phyloP scores from a whole-genome alignment of 192 early-diverging fungal genomes.

The Backusella circina region DNA sequence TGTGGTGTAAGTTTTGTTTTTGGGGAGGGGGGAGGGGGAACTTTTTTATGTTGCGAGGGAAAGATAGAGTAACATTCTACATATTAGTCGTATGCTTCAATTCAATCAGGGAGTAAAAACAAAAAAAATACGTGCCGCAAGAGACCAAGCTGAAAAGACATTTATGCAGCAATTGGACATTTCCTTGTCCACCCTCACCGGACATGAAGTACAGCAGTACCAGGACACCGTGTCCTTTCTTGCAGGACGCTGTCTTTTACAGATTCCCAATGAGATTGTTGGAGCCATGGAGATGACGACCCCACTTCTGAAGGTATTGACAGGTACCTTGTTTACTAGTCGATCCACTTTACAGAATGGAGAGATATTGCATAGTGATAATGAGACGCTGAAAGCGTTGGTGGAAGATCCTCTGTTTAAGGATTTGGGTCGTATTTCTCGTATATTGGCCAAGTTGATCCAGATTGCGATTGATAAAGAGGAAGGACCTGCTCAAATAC shows the following conservation, averaged over 20 bases:
- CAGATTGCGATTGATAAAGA: constrained; percentile 8
- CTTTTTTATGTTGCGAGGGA: neutral
- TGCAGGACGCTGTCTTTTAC: constrained; percentile 21
- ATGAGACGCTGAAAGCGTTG: neutral
- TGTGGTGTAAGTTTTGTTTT: constrained; percentile 21
- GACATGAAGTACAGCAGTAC: neutral
- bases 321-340: constrained; percentile 13
- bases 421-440: constrained; percentile 32
- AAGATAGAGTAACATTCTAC: too few species aligned
- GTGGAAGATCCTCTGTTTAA: constrained; percentile 18
- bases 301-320: constrained; percentile 4
- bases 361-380: neutral
- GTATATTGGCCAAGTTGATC: constrained; percentile 22
- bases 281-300: neutral
- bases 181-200: neutral
- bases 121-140: neutral
- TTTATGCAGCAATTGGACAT: constrained; percentile 13
- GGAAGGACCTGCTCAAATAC: neutral
- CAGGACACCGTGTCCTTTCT: constrained; percentile 21
- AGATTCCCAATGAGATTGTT: neutral
- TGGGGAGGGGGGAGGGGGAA: too few species aligned
- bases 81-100: constrained; percentile 26
- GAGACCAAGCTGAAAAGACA: neutral
- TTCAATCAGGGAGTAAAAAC: constrained; percentile 23
- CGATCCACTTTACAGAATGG: constrained; percentile 20